phyloP scores from a whole-genome alignment of 208 protist species.

The Vickermania ingenoplastis region DNA sequence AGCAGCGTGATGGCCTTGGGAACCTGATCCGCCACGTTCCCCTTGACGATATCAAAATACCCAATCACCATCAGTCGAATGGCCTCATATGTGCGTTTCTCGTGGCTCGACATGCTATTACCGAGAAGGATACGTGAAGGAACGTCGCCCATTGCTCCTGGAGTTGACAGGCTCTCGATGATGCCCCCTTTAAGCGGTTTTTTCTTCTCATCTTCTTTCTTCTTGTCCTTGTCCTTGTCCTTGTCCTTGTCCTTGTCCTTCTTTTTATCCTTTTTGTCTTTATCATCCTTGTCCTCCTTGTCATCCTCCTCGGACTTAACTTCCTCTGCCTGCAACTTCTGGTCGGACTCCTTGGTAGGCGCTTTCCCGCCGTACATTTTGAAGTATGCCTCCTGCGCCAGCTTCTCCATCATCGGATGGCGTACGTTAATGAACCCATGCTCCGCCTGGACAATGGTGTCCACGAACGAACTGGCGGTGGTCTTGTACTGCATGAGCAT shows the following conservation, averaged over 20 bases:
- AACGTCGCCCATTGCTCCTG: slow-evolving; percentile 51
- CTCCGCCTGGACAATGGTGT: slow-evolving; percentile 92
- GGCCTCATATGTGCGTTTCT: slow-evolving; percentile 73
- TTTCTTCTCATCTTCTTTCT: slow-evolving; percentile 6
- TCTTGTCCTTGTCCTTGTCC: not conserved
- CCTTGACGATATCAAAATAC: slow-evolving; percentile 90
- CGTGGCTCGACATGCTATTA: slow-evolving; percentile 55
- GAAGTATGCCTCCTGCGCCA: slow-evolving; percentile 59
- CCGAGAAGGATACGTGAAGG: slow-evolving; percentile 72
- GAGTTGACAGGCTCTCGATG: slow-evolving; percentile 19
- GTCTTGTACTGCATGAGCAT: slow-evolving; percentile 74
- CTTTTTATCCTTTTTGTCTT: not conserved
- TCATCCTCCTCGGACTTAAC: not conserved
- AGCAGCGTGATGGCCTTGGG: slow-evolving; percentile 98
- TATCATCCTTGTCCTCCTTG: not conserved
- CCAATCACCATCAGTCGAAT: slow-evolving; percentile 87
- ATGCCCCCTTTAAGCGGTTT: slow-evolving; percentile 23
- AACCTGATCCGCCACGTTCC: slow-evolving; percentile 91
- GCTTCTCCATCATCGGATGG: slow-evolving; percentile 81
- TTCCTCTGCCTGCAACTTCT: slow-evolving; percentile 3
- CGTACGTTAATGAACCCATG: slow-evolving; percentile 97
- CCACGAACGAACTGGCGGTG: slow-evolving; percentile 82
- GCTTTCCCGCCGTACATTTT: slow-evolving; percentile 57
- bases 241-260: slow-evolving; percentile 1
- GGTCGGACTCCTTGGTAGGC: slow-evolving; percentile 2